Base-by-base conservation (phyloP, 768 basidiomycete species). In the Serendipita indica region DNA sequence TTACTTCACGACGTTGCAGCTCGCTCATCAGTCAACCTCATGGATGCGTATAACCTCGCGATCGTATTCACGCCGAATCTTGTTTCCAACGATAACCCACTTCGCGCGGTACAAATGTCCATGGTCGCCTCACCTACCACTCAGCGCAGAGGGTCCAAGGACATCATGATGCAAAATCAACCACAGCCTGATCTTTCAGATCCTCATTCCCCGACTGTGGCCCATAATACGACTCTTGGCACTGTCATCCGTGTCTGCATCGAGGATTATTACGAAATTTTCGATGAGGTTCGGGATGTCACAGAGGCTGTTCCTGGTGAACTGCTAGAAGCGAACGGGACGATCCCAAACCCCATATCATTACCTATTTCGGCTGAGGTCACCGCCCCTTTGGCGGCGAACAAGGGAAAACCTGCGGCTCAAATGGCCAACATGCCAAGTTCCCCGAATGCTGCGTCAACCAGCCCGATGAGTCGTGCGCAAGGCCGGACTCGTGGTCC, bases 31-130 rank as follows among this genome's bases (percentile, higher is more conserved):
- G 72, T 71, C 3, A 91, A 91, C 65, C 74, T 77, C 33, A 92
- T 92, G 89, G 83, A 86, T 64, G 84, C 87, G 10, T 77, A 82
- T 62, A 92, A 92, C 65, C 81, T 91, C 39, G 76, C 88, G 10
- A 74, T 91, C 58, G 86, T 89, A 13, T 71, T 91, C 33, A 78
- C 76, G 59, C 89, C 89, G 4, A 92, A 90, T 64, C 79, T 91
- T 46, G 78, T 89, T 59, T 80, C 80, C 60, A 73, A 86, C 61
- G 67, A 79, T 3, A 88, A 78, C 63, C 81, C 83, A 14, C 70
- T 79, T 57, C 77, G 76, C 28, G 89, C 90, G 65, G 83, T 89
- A 54, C 72, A 76, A 74, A 83, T 90, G 76, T 88, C 84, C 64
- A 70, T 73, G 14, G 74, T 89, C 25, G 12, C 30, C 4, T 30